Conservation (phyloP, 2,329 filamentous ascomycete species). For the Exophiala mesophila region DNA sequence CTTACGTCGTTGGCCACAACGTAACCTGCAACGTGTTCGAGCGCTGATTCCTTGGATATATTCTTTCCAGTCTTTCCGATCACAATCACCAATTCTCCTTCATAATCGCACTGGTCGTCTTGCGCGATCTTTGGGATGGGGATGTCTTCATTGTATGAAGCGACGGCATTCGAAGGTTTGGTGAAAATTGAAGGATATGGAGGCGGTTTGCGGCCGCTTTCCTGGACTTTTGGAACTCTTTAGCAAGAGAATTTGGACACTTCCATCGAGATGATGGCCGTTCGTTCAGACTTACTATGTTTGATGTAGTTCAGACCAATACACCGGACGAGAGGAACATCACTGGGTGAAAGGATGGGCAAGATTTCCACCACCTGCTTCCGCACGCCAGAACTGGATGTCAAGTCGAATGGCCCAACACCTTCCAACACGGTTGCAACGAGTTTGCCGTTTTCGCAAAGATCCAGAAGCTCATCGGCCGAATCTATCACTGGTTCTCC, state of each 20-base stretch:
- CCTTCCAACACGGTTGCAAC: too few relatives aligned
- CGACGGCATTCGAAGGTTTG: background rate
- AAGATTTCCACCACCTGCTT: too few relatives aligned
- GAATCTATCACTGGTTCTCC: too few relatives aligned
- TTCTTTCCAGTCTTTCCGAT: slow-evolving; percentile 50
- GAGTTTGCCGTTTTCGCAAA: too few relatives aligned
- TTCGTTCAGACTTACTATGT: background rate
- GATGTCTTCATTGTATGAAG: background rate
- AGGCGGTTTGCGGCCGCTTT: background rate
- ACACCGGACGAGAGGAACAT: background rate
- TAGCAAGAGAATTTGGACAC: background rate
- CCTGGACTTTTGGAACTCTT: background rate
- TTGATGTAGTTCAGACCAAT: background rate
- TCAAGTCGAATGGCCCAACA: too few relatives aligned
- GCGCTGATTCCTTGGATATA: slow-evolving; percentile 30
- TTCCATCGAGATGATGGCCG: background rate
- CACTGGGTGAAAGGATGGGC: too few relatives aligned
- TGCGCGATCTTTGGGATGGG: background rate
- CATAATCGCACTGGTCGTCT: slow-evolving; percentile 4
- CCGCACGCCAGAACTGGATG: too few relatives aligned
- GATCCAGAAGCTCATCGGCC: too few relatives aligned
- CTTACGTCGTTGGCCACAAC: slow-evolving; percentile 53
- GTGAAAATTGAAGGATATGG: background rate
- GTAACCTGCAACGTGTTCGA: slow-evolving; percentile 49
- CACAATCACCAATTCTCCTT: slow-evolving; percentile 36